Evolutionary conservation across 306 rosid genomes (phyloP).

Genomic region (Vigna reflexopilosa): DNA sequence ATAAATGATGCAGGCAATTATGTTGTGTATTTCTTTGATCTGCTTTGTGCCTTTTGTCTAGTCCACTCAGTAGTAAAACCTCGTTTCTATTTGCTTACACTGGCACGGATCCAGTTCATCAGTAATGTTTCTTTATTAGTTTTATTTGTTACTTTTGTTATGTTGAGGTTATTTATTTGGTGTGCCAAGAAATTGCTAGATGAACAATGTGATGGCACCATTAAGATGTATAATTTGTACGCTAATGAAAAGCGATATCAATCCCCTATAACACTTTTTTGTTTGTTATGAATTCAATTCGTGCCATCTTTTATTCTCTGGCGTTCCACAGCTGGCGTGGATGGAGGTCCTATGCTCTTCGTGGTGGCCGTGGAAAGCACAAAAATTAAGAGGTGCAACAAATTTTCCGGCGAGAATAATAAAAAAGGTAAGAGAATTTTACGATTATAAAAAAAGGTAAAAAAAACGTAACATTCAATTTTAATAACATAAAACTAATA

Average conservation of each 20-base stretch:
- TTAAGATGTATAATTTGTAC: constrained; percentile 38
- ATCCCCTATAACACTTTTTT: not conserved
- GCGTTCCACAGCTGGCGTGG: no score
- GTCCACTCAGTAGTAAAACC: constrained; percentile 39
- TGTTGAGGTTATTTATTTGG: constrained; percentile 45
- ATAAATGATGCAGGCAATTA: constrained; percentile 35
- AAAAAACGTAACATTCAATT: no score
- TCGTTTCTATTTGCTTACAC: constrained; percentile 42
- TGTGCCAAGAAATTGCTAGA: constrained; percentile 24
- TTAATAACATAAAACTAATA: no score
- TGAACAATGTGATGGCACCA: constrained; percentile 31
- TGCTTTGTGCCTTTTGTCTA: constrained; percentile 41
- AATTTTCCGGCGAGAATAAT: no score
- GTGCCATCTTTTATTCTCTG: no score
- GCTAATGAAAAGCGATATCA: constrained; percentile 25
- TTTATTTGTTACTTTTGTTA: constrained; percentile 3
- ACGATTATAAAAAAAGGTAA: no score
- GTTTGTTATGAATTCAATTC: not conserved
- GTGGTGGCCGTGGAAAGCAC: no score
- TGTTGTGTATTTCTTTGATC: constrained; percentile 35
- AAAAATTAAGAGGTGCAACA: no score
- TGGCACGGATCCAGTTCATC: constrained; percentile 42
- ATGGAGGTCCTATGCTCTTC: no score
- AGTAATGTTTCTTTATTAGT: constrained; percentile 30
- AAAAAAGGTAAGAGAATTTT: no score